Conservation (phyloP, 495 filamentous ascomycete genomes). For the Penicillium alfredii region DNA sequence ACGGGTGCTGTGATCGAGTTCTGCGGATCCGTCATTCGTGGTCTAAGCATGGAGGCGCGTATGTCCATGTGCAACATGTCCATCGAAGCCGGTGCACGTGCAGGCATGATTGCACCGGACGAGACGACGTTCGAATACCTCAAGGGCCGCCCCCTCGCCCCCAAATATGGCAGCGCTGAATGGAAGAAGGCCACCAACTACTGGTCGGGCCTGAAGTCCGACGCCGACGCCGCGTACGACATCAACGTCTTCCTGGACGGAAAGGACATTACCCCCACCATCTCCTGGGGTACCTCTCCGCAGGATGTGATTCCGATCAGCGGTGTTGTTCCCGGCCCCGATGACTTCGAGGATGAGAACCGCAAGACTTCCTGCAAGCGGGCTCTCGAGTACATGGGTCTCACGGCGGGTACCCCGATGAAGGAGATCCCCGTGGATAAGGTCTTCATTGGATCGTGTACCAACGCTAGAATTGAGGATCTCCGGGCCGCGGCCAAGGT, state of each 20-base stretch:
- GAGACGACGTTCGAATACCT: constrained; percentile 93
- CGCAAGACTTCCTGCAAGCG: constrained; percentile 73
- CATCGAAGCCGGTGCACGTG: constrained; percentile 94
- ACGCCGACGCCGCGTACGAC: constrained; percentile 81
- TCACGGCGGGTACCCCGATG: constrained; percentile 78
- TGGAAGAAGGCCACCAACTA: constrained; percentile 87
- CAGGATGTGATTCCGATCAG: constrained; percentile 94
- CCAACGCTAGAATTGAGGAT: constrained; percentile 95
- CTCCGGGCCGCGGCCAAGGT: constrained; percentile 80
- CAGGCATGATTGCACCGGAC: constrained; percentile 94
- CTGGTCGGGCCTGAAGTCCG: constrained; percentile 82
- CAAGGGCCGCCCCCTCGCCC: constrained; percentile 81
- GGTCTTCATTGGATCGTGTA: constrained; percentile 97
- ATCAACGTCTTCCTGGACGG: constrained; percentile 79
- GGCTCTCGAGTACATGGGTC: constrained; percentile 94
- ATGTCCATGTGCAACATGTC: constrained; percentile 99
- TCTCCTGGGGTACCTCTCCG: constrained; percentile 96
- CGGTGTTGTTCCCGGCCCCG: constrained; percentile 80
- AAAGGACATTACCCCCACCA: constrained; percentile 87
- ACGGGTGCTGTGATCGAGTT: constrained; percentile 95
- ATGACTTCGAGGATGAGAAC: constrained; percentile 69
- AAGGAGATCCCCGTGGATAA: constrained; percentile 89
- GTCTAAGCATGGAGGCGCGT: constrained; percentile 90
- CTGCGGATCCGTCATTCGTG: constrained; percentile 86
- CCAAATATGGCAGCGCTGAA: constrained; percentile 72